Base-by-base conservation (phyloP, 2,329 filamentous ascomycete species). In the Alternaria sp. region DNA sequence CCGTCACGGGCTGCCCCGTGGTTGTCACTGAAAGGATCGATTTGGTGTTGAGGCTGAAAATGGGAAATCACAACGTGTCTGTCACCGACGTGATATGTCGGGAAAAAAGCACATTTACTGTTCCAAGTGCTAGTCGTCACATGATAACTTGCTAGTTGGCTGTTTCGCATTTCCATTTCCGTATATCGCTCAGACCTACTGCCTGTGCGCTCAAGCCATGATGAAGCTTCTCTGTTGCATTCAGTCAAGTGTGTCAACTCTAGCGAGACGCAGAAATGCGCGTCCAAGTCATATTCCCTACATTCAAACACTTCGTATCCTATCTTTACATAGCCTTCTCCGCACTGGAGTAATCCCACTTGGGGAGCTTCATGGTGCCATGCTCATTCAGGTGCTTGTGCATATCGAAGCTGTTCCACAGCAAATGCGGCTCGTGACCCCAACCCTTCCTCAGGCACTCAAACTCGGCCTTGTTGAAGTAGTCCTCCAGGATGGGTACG, bases 341-440 rank as follows among this genome's bases (percentile, higher is more conserved):
- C 23, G 54, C 52, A 41, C 56, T 58, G n/a, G 53, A 56, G 49
- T 73, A 77, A 53, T 77, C 75, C 88, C 89, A 92, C 63, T 81
- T 85, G 70, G 85, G 83, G 65, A 93, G 84, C 88, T 93, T 93
- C 92, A 96, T 96, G 68, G 91, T 95, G 24, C 92, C 92, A 77
- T 94, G 86, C 81, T 93, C 89, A 57, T 87, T 81, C 60, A 96
- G 79, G 63, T 92, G 90, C 83, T 89, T 89, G 80, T 96, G 93
- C 88, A 96, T 91, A 78, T 96, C 91, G 77, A 96, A 96, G 45
- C 85, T 83, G 79, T 96, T 90, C 84, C 88, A 96, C 63, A 96
- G 82, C 74, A 96, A 80, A 78, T 96, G 92, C 26, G 93, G 93
- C 83, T 96, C 90, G 78, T 96, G 92, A 21, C 91, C 92, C 91